Percentiles rank a stretch among this genome's conserved stretches.
phyloP scores from a whole-genome alignment of 140 eudicot genomes.

The Oenanthe javanica region DNA sequence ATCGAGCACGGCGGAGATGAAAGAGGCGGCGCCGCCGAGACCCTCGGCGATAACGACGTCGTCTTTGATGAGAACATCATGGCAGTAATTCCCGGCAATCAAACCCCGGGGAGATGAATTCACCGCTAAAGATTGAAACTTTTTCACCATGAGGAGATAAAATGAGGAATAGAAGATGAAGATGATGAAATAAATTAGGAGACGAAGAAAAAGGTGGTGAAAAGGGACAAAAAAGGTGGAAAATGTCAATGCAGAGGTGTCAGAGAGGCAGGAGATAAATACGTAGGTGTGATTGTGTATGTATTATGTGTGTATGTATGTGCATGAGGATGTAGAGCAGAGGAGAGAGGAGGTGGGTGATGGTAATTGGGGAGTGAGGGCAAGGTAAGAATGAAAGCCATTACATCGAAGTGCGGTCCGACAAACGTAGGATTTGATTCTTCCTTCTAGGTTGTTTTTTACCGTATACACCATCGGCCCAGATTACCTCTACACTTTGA shows the following conservation, averaged over 20 bases:
- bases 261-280: neutral
- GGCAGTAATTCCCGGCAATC: conserved; percentile 84
- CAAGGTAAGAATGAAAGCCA: neutral
- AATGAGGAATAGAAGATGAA: neutral
- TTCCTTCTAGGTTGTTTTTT: neutral
- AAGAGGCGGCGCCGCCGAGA: conserved; percentile 91
- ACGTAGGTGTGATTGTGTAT: neutral
- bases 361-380: neutral
- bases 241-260: neutral
- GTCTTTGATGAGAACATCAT: conserved; percentile 71
- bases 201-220: neutral
- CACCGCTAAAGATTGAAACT: conserved; percentile 13
- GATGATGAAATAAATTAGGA: no score
- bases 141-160: conserved; percentile 26
- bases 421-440: neutral
- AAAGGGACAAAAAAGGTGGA: neutral
- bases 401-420: conserved; percentile 10
- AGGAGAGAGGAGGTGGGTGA: neutral
- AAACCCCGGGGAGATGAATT: conserved; percentile 25
- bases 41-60: conserved; percentile 53
- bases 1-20: conserved; percentile 66
- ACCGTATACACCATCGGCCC: no score
- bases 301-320: neutral
- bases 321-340: neutral
- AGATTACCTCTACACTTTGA: no score